Evolutionary conservation across 208 protist genomes (phyloP), one percentile per base, ranked within the genome.

Genomic region (Acanthamoeba castellanii): DNA sequence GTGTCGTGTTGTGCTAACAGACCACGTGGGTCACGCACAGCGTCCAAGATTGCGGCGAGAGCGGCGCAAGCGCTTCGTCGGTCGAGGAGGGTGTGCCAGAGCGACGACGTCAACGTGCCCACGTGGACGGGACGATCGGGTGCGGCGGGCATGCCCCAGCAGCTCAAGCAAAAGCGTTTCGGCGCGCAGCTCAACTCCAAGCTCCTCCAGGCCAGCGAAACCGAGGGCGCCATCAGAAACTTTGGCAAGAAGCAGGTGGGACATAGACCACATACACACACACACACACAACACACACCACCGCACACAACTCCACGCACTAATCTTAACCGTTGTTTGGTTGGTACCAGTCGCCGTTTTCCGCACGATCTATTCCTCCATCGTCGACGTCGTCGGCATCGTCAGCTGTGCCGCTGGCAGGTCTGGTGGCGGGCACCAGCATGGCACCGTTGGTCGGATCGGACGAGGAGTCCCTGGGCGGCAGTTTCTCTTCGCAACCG

Each of bases 41-140:
- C 95, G 16, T 32, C 47, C 25, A 95, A 96, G 42, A 96, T 96
- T 68, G 96, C 96, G 9, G 42, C 59, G 2, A 76, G 78, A 59
- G 96, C 96, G 57, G 89, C 93, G 0, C 74, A 93, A 22, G 37
- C 64, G 14, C 27, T 97, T 32, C 92, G 93, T 11, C 30, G 81
- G 22, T 96, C 96, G 32, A 22, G 94, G 30, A n/a, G 47, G 74
- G 27, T 27, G 3, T 88, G 84, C 34, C 47, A 37, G 22, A 91
- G 66, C 27, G 57, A 94, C 66, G 72, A 66, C 47, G 16, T 95
- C 20, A 50, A 76, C 20, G 78, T 85, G 18, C 96, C 93, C 55
- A 97, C 96, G 16, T 97, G 96, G 96, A 97, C 96, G 34, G 96
- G 95, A 32, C 45, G 82, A 18, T 89, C 52, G 32, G 82, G 82